Evolutionary conservation across 1,284 basidiomycete species (phyloP).

Genomic region (Ceratorhiza oryzae-sativae): DNA sequence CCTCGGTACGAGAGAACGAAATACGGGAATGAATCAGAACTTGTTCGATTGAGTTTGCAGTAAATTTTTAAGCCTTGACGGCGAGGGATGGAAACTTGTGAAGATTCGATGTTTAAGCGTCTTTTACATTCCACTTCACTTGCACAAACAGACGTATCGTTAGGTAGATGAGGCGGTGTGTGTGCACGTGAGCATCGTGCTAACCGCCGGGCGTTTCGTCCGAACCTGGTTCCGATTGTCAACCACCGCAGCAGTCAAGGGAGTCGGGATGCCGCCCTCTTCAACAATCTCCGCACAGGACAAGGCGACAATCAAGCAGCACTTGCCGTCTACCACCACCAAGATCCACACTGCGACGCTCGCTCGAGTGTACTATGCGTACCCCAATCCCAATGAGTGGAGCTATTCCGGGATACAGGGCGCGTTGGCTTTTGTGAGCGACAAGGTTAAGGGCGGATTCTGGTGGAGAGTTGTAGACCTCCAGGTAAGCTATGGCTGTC

Average conservation of each 20-base stretch:
- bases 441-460: conserved; percentile 65
- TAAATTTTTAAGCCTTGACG: too few species aligned
- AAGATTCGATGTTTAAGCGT: too few species aligned
- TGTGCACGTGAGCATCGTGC: background rate
- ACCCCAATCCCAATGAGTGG: conserved; percentile 79
- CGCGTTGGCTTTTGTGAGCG: conserved; percentile 74
- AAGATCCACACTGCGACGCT: conserved; percentile 83
- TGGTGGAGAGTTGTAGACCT: conserved; percentile 84
- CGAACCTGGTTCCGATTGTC: background rate
- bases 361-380: conserved; percentile 86
- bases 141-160: too few species aligned
- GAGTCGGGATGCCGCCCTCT: conserved; percentile 66
- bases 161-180: background rate
- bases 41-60: too few species aligned
- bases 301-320: conserved; percentile 76
- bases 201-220: conserved; percentile 1
- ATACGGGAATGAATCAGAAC: too few species aligned
- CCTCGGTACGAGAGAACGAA: too few species aligned
- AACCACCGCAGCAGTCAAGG: background rate
- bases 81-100: too few species aligned
- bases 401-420: conserved; percentile 86
- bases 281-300: conserved; percentile 75
- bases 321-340: conserved; percentile 60
- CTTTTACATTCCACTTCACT: too few species aligned
- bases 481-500: conserved; percentile 50